A percentile compares a stretch with the other conserved stretches of the same genome.
Evolutionary conservation across 768 basidiomycete species (phyloP).

Genomic region (Boletus sp.): DNA sequence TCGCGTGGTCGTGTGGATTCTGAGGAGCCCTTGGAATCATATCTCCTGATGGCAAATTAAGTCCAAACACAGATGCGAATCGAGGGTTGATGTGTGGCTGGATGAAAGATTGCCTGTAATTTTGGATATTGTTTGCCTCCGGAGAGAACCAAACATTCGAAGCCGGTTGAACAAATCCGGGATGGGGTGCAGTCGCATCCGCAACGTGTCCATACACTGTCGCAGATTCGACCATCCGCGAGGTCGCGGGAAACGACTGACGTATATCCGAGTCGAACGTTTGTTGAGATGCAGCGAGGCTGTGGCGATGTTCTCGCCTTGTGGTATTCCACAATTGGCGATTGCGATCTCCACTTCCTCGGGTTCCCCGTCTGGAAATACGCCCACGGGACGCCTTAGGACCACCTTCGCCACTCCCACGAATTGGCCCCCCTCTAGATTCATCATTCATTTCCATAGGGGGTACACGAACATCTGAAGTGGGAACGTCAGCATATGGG

Average conservation of each 20-base stretch:
- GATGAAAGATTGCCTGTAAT: slow-evolving; percentile 37
- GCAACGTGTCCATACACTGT: slow-evolving; percentile 42
- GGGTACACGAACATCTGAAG: slow-evolving; percentile 17
- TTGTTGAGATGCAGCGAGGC: slow-evolving; percentile 19
- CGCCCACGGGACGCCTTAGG: slow-evolving; percentile 14
- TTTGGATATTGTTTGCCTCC: slow-evolving; percentile 6
- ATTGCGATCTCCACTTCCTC: slow-evolving; percentile 25
- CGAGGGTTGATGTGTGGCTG: slow-evolving; percentile 85
- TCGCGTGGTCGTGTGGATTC: slow-evolving; percentile 8
- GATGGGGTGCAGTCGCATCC: slow-evolving; percentile 21
- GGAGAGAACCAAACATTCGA: slow-evolving; percentile 21
- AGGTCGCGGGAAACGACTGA: slow-evolving; percentile 41
- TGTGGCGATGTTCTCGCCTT: slow-evolving; percentile 16
- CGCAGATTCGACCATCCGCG: slow-evolving; percentile 45
- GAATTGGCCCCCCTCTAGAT: slow-evolving; percentile 23
- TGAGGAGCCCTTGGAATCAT: slow-evolving; percentile 23
- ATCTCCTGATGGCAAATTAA: slow-evolving; percentile 35
- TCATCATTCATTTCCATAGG: neutral
- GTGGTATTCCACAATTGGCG: slow-evolving; percentile 17
- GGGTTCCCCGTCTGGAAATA: slow-evolving; percentile 25
- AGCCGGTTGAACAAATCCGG: slow-evolving; percentile 5
- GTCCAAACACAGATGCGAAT: slow-evolving; percentile 66
- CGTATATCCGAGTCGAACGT: slow-evolving; percentile 32
- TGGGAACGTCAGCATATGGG: slow-evolving; percentile 60
- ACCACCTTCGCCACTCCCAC: slow-evolving; percentile 17